Base-by-base conservation (phyloP, 345 rosid genomes). In the Rhodamnia rubescens region DNA sequence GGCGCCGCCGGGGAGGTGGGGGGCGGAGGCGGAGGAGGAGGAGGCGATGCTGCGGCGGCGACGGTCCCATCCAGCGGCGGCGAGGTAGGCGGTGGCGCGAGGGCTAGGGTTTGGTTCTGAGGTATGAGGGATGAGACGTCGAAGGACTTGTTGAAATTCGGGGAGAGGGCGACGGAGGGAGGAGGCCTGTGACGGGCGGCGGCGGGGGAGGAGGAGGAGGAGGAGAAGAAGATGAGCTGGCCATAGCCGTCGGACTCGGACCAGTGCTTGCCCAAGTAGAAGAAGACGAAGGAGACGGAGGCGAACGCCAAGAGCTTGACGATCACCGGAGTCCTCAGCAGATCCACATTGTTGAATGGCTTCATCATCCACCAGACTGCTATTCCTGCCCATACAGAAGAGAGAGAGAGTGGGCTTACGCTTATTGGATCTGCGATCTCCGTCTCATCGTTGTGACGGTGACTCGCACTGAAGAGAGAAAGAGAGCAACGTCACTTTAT, bases 251-350 rank as follows among this genome's bases (percentile, higher is more conserved):
- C 92, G 82, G 98, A 93, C 96, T 90, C 92, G 83, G 98, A 94
- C 96, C 95, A 97, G 90, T 94, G 95, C 88, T 93, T 94, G 78
- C 99, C 99, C 81, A 95, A 61, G 94, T 93, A 95, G 91, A 97
- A 97, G 91, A 92, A 97, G 56, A 92, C 87, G 82, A 92, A 83
- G 82, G 98, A 88, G 89, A 97, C 82, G 82, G 92, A 89, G 78
- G 90, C 7, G 75, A 94, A 90, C 55, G 92, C 92, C 36, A 90
- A 82, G 92, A 93, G 61, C 87, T 91, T 93, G 82, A 95, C 27
- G 47, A 87, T 81, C n/a, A 75, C 59, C 40, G 90, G 90, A 53
- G 85, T 88, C 85, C 89, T 90, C 85, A 95, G 74, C 61, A 91
- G 85, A 88, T 95, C 88, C 40, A 53, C 74, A 56, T 83, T 85